phyloP scores from a whole-genome alignment of 1,284 basidiomycete genomes.

The Erythrobasidium hasegawianum region DNA sequence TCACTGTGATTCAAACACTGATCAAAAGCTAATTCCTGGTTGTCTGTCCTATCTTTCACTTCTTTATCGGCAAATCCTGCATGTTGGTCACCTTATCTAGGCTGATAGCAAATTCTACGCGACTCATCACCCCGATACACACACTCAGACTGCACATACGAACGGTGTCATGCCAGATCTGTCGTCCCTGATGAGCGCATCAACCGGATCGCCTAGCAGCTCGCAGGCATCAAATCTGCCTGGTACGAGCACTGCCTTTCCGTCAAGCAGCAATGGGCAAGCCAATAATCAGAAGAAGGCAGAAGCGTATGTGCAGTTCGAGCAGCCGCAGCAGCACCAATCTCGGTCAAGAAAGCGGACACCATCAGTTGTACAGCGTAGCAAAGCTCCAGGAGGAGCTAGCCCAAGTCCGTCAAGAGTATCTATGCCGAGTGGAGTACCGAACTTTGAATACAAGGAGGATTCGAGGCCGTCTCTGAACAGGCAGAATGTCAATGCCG shows the following conservation, averaged over 20 bases:
- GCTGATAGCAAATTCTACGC: conserved; percentile 33
- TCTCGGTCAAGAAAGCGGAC: conserved; percentile 3
- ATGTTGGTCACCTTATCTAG: background rate
- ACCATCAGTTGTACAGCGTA: background rate
- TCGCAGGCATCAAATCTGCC: too few relatives aligned
- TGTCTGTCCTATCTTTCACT: background rate
- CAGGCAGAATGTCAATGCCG: conserved; percentile 12
- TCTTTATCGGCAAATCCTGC: background rate
- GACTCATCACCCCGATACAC: conserved; percentile 24
- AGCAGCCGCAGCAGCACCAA: background rate
- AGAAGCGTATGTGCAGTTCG: background rate
- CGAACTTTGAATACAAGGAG: conserved; percentile 29
- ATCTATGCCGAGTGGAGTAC: conserved; percentile 23
- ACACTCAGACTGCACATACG: conserved; percentile 7
- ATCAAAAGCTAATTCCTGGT: background rate
- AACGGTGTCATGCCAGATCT: conserved; percentile 26
- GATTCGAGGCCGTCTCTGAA: conserved; percentile 11
- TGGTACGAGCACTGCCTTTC: too few relatives aligned
- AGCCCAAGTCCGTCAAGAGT: conserved; percentile 28
- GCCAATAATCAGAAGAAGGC: background rate
- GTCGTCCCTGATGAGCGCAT: conserved; percentile 5
- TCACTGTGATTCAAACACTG: background rate
- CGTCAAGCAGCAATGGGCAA: background rate
- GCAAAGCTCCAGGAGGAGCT: background rate
- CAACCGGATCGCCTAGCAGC: background rate